Conservation (phyloP, 2,329 filamentous ascomycete genomes). For the Colletotrichum eremochloae region DNA sequence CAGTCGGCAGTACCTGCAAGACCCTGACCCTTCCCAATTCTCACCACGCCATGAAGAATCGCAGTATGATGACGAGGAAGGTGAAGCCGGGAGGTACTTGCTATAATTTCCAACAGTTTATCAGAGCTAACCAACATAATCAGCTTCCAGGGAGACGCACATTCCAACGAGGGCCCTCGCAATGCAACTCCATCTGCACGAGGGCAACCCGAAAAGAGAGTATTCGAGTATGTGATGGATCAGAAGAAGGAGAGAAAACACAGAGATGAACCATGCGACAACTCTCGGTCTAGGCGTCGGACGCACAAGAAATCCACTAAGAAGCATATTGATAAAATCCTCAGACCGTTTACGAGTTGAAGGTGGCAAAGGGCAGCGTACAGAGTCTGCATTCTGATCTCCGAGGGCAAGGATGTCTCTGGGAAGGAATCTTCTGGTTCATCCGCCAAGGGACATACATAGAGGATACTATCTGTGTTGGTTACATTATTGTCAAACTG, state of each 20-base stretch:
- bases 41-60: not conserved
- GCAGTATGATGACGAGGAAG: not conserved
- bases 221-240: not conserved
- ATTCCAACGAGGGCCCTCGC: not conserved
- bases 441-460: not conserved
- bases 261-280: not conserved
- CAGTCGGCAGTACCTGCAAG: not conserved
- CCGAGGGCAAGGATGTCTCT: not conserved
- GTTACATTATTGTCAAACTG: no score
- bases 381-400: not conserved
- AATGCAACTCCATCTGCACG: not conserved
- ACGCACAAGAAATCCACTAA: not conserved
- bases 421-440: not conserved
- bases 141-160: constrained; percentile 5
- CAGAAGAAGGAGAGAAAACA: not conserved
- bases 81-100: constrained; percentile 2
- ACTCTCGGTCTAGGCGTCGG: not conserved
- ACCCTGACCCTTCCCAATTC: not conserved
- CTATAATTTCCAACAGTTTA: not conserved
- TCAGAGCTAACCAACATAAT: not conserved
- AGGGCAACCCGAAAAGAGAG: not conserved
- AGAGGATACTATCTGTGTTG: not conserved
- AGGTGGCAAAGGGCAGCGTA: not conserved
- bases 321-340: not conserved
- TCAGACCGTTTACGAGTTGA: not conserved